These are phyloP conservation scores for Peronospora farinosa DNA, from an alignment of 352 stramenopile genomes.

Conservation along the genomic window DNA sequence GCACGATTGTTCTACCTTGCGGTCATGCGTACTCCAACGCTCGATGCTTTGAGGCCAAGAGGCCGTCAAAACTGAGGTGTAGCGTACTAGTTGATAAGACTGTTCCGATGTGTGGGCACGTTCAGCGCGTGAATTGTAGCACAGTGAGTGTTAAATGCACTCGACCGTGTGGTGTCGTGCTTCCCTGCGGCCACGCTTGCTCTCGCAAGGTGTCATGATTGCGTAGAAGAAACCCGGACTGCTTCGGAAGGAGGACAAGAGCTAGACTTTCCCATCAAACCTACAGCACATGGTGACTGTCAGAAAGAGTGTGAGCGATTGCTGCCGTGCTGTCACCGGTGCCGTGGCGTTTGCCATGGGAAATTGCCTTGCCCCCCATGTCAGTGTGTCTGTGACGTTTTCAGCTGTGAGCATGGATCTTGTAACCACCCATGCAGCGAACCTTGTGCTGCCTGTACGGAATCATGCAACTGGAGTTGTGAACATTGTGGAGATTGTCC, in stretches of 20 bases:
- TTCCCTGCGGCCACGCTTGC: slow-evolving; percentile 38
- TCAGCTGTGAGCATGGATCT: slow-evolving; percentile 51
- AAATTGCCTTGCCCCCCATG: slow-evolving; percentile 50
- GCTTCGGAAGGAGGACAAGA: slow-evolving; percentile 15
- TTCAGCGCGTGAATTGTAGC: slow-evolving; percentile 21
- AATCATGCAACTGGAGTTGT: slow-evolving; percentile 65
- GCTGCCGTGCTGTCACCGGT: slow-evolving; percentile 63
- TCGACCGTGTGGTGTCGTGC: slow-evolving; percentile 15
- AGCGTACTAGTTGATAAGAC: slow-evolving; percentile 23
- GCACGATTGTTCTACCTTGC: slow-evolving; percentile 41
- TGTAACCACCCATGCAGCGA: slow-evolving; percentile 42
- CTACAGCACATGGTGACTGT: slow-evolving; percentile 41
- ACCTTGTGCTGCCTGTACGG: slow-evolving; percentile 64
- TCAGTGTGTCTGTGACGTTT: slow-evolving; percentile 37
- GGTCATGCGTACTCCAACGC: slow-evolving; percentile 39
- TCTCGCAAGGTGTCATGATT: slow-evolving; percentile 30
- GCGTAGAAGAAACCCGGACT: slow-evolving; percentile 30
- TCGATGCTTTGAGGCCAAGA: slow-evolving; percentile 24
- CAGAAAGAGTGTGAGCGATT: slow-evolving; percentile 52
- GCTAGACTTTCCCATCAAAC: slow-evolving; percentile 26
- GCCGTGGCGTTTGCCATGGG: slow-evolving; percentile 49
- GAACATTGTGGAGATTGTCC: slow-evolving; percentile 45
- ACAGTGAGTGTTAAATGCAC: slow-evolving; percentile 20
- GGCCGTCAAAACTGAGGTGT: slow-evolving; percentile 21
- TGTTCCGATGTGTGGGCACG: slow-evolving; percentile 31